A percentile compares a stretch with the other conserved stretches of the same genome.
Conservation (phyloP, 2,329 filamentous ascomycete genomes). For the Apiospora sp. region DNA sequence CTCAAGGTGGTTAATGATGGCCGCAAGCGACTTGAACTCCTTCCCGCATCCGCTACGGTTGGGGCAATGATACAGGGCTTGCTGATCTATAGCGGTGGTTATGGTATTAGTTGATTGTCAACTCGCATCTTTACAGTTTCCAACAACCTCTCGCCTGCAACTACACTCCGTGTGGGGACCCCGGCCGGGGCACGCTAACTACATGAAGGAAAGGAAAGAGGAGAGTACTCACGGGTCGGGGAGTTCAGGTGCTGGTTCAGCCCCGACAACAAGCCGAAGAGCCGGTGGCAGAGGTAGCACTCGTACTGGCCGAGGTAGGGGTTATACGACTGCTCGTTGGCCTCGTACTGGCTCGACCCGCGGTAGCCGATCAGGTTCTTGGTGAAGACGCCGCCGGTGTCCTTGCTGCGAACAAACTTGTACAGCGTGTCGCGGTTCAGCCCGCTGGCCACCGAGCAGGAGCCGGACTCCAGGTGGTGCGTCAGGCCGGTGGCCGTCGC, state of each 20-base stretch:
- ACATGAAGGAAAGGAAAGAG: not conserved
- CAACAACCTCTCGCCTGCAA: too few relatives aligned
- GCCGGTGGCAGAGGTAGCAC: conserved; percentile 61
- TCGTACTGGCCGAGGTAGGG: conserved; percentile 57
- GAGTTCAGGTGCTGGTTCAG: conserved; percentile 65
- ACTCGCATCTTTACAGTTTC: too few relatives aligned
- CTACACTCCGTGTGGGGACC: not conserved
- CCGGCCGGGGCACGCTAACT: too few relatives aligned
- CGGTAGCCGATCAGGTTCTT: conserved; percentile 59
- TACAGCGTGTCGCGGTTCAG: conserved; percentile 59
- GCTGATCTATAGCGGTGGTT: conserved; percentile 40
- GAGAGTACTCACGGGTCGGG: conserved; percentile 52
- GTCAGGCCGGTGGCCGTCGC: conserved; percentile 60
- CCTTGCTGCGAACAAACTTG: conserved; percentile 51
- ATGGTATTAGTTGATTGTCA: conserved; percentile 21
- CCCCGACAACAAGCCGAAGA: conserved; percentile 44
- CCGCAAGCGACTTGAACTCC: conserved; percentile 51
- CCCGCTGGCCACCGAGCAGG: conserved; percentile 53
- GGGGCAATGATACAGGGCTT: conserved; percentile 51
- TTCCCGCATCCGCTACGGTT: conserved; percentile 40
- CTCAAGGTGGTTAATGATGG: conserved; percentile 52
- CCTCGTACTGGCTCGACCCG: conserved; percentile 45
- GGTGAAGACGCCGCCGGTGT: conserved; percentile 57
- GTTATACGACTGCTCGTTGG: conserved; percentile 55
- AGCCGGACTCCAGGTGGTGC: conserved; percentile 64